Percentiles rank a stretch among this genome's conserved stretches.
phyloP scores from a whole-genome alignment of 371 early-diverging fungal genomes.

The Apophysomyces variabilis region DNA sequence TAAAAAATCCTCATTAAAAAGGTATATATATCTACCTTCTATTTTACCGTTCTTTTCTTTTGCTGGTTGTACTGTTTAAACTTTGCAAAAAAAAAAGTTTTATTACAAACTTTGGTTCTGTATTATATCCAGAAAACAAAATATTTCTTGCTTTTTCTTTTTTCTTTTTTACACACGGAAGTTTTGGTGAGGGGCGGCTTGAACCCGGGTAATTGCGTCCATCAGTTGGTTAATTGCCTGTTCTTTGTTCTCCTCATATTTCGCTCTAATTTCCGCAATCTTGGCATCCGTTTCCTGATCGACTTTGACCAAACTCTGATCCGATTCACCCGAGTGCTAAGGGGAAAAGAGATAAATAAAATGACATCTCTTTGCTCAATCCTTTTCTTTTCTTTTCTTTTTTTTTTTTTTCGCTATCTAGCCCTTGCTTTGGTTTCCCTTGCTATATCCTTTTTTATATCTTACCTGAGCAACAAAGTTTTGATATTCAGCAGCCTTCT shows the following conservation, averaged over 20 bases:
- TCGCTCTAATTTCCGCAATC: constrained; percentile 69
- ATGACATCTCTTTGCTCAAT: constrained; percentile 2
- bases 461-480: constrained; percentile 80
- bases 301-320: constrained; percentile 70
- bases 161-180: constrained; percentile 40
- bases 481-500: constrained; percentile 84
- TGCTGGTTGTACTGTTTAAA: no score
- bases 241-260: constrained; percentile 71
- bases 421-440: no score
- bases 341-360: constrained; percentile 10
- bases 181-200: constrained; percentile 73
- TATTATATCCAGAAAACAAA: no score
- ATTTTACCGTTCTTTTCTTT: no score
- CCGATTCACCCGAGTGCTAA: constrained; percentile 81
- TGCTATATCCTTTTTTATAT: no score
- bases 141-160: neutral
- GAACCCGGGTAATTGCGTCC: constrained; percentile 72
- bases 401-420: neutral
- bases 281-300: constrained; percentile 81
- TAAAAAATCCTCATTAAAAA: constrained; percentile 10
- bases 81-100: no score
- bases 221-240: constrained; percentile 76
- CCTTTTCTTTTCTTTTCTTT: neutral
- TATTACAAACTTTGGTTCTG: no score
- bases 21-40: no score